Conservation (phyloP, 2,329 filamentous ascomycete genomes). For the Nemania diffusa region DNA sequence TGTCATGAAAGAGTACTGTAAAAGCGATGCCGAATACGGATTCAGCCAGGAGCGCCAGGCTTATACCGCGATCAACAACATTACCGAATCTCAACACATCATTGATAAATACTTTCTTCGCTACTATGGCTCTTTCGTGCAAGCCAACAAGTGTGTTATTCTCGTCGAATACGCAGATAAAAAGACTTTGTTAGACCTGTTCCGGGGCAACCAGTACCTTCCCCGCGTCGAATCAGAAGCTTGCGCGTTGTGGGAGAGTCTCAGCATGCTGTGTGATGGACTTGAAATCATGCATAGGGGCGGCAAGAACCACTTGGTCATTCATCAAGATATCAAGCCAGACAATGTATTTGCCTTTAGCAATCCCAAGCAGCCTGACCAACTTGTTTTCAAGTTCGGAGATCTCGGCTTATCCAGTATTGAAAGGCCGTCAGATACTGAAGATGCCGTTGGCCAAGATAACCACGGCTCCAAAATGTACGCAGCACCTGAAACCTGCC, state of each 20-base stretch:
- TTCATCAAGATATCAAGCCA: neutral
- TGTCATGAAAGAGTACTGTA: slow-evolving; percentile 3
- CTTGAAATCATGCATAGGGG: neutral
- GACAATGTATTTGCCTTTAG: neutral
- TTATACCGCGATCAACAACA: neutral
- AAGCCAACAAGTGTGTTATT: neutral
- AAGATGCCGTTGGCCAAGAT: neutral
- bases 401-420: neutral
- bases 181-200: neutral
- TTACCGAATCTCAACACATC: neutral
- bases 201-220: neutral
- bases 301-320: neutral
- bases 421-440: neutral
- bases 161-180: neutral
- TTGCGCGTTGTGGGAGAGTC: neutral
- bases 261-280: neutral
- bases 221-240: neutral
- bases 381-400: neutral
- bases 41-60: neutral
- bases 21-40: neutral
- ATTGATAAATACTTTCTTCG: neutral
- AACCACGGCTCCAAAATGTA: neutral
- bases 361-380: neutral
- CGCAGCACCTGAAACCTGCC: neutral
- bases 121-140: neutral